These are phyloP conservation scores for Amphicarpaea edgeworthii DNA, from an alignment of 306 rosid genomes.

Conservation along the genomic window DNA sequence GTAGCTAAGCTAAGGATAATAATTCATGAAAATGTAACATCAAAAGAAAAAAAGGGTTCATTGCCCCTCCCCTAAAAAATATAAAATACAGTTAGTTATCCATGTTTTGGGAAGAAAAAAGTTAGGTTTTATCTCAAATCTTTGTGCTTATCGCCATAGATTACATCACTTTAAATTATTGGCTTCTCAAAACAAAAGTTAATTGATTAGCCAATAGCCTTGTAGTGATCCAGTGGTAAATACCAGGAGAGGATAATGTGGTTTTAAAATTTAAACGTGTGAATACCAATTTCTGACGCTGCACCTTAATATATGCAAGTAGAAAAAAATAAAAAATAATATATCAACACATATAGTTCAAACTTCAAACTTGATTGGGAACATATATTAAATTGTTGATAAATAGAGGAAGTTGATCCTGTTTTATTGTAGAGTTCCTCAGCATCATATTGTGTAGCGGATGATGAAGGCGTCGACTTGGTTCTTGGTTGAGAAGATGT, in stretches of 20 bases:
- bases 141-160: slow-evolving; percentile 5
- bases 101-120: not conserved
- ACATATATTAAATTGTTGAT: not conserved
- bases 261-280: not conserved
- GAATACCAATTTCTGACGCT: not conserved
- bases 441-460: not conserved
- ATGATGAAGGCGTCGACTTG: not conserved
- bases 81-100: not conserved
- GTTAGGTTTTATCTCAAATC: not conserved
- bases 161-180: not conserved
- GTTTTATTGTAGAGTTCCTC: not conserved
- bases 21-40: not conserved
- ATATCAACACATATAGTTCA: too few species aligned
- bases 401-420: not conserved
- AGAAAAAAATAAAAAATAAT: too few species aligned
- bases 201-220: not conserved
- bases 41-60: not conserved
- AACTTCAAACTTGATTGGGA: too few species aligned
- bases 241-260: not conserved
- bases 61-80: not conserved
- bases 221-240: not conserved
- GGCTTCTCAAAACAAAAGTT: not conserved
- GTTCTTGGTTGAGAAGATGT: not conserved
- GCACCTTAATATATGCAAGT: not conserved
- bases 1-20: not conserved